Evolutionary conservation across 2,329 filamentous ascomycete species (phyloP).

Genomic region (Dactylonectria estremocensis): DNA sequence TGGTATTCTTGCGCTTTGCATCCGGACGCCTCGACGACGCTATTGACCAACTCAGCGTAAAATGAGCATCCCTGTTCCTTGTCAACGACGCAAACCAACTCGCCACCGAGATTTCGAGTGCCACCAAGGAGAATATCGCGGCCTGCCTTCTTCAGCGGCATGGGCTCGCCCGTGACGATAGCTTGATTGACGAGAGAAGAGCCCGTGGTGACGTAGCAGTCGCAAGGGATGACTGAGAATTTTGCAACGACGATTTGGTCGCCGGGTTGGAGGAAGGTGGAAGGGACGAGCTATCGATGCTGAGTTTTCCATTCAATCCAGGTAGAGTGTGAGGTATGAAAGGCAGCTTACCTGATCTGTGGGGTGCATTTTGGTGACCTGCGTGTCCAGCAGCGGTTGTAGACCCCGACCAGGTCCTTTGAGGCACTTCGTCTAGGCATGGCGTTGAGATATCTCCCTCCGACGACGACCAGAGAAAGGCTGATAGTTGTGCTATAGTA

Average conservation of each 20-base stretch:
- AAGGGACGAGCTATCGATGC: neutral
- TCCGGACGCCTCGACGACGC: conserved; percentile 10
- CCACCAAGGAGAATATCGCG: conserved; percentile 18
- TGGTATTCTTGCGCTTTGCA: conserved; percentile 6
- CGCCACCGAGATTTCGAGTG: conserved; percentile 15
- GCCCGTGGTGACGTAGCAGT: conserved; percentile 22
- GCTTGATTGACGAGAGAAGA: conserved; percentile 21
- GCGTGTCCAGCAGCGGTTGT: conserved; percentile 17
- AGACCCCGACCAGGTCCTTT: conserved; percentile 9
- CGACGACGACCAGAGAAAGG: conserved; percentile 23
- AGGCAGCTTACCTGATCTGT: conserved; percentile 1
- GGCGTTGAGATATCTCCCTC: conserved; percentile 18
- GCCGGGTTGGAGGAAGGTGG: conserved; percentile 11
- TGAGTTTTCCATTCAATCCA: neutral
- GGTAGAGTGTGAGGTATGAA: too few relatives aligned
- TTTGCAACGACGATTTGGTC: conserved; percentile 18
- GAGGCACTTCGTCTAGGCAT: conserved; percentile 18
- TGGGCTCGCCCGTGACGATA: conserved; percentile 23
- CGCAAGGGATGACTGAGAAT: conserved; percentile 19
- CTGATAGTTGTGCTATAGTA: conserved; percentile 18
- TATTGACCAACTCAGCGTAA: conserved; percentile 16
- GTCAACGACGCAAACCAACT: conserved; percentile 14
- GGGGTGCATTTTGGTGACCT: conserved; percentile 9
- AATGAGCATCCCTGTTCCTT: conserved; percentile 22
- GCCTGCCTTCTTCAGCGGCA: conserved; percentile 13